These are phyloP conservation scores for Phytopythium helicoides DNA, from an alignment of 352 stramenopile genomes.

Conservation along the genomic window DNA sequence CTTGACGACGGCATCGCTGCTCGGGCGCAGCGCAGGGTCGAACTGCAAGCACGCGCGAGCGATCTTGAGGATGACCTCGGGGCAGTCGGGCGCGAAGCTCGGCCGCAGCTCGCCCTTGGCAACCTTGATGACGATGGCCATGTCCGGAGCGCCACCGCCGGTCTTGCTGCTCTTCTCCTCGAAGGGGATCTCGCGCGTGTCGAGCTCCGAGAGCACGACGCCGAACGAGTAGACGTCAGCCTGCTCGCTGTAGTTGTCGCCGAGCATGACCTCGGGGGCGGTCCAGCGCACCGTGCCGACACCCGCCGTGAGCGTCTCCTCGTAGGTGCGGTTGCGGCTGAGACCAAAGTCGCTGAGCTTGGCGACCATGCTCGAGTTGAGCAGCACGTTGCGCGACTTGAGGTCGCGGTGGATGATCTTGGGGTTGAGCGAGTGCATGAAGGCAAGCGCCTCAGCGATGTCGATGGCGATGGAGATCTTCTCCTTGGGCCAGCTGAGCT, in stretches of 20 bases:
- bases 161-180: conserved; percentile 80
- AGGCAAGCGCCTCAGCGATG: conserved; percentile 73
- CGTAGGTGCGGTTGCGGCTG: conserved; percentile 80
- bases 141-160: conserved; percentile 56
- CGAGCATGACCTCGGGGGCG: conserved; percentile 85
- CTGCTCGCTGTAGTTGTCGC: conserved; percentile 85
- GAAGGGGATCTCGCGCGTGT: conserved; percentile 87
- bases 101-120: conserved; percentile 78
- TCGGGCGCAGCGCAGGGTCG: conserved; percentile 75
- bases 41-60: conserved; percentile 84
- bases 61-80: conserved; percentile 64
- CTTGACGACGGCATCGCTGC: conserved; percentile 62
- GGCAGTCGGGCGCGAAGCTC: conserved; percentile 62
- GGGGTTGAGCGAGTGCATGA: conserved; percentile 81
- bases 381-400: conserved; percentile 81
- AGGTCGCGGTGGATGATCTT: conserved; percentile 86
- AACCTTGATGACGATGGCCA: conserved; percentile 87
- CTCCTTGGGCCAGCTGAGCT: conserved; percentile 76
- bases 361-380: conserved; percentile 75
- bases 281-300: conserved; percentile 87
- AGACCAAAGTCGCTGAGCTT: conserved; percentile 87
- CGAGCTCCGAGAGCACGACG: conserved; percentile 83
- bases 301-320: conserved; percentile 80
- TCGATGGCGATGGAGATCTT: conserved; percentile 87
- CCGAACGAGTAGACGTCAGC: conserved; percentile 89